phyloP scores from a whole-genome alignment of 768 basidiomycete genomes.

The Leccinum sublutescens region DNA sequence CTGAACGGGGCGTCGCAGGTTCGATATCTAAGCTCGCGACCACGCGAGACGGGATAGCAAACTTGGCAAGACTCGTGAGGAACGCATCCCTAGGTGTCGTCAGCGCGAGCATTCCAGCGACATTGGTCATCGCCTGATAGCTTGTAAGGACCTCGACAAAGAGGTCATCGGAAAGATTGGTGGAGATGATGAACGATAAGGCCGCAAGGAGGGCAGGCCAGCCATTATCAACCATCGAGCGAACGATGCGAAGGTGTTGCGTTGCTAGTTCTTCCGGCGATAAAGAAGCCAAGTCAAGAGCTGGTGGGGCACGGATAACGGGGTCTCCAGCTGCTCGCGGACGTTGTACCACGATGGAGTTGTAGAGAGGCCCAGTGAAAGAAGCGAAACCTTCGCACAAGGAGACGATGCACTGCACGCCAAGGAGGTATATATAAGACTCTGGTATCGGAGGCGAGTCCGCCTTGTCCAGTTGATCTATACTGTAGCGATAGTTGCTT shows the following conservation, averaged over 20 bases:
- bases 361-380: constrained; percentile 76
- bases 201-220: constrained; percentile 95
- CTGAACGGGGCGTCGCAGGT: constrained; percentile 59
- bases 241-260: constrained; percentile 59
- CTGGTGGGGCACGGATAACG: constrained; percentile 66
- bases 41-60: constrained; percentile 87
- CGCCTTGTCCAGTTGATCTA: constrained; percentile 97
- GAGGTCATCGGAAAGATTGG: constrained; percentile 88
- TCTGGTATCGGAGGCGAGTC: constrained; percentile 94
- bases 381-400: constrained; percentile 84
- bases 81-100: constrained; percentile 91
- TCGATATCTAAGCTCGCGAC: constrained; percentile 74
- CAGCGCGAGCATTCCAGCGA: constrained; percentile 85
- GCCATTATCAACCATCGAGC: constrained; percentile 77
- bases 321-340: too few relatives aligned
- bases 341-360: constrained; percentile 49
- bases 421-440: constrained; percentile 89
- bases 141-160: constrained; percentile 85
- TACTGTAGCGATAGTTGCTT: constrained; percentile 48
- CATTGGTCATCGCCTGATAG: constrained; percentile 81
- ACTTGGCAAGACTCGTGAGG: constrained; percentile 84
- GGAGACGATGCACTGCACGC: constrained; percentile 82
- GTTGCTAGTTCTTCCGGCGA: constrained; percentile 53
- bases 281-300: constrained; percentile 60
- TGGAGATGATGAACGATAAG: constrained; percentile 83